These are phyloP conservation scores for Spencermartinsiella ligniputridi DNA, from an alignment of 1,139 yeast species.

Conservation along the genomic window DNA sequence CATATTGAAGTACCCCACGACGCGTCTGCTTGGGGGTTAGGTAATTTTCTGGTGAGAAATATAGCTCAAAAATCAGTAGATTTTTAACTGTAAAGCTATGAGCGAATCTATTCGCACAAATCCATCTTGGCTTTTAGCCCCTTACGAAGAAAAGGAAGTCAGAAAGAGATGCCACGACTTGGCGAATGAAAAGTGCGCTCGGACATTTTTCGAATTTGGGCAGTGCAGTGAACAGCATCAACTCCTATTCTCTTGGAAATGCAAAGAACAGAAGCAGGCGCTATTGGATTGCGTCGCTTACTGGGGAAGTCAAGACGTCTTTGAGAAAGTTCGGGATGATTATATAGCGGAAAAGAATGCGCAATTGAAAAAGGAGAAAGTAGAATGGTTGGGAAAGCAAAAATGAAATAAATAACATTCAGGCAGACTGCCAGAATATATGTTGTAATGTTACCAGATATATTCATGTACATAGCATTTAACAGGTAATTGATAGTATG, in stretches of 20 bases:
- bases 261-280: constrained; percentile 53
- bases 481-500: too few relatives aligned
- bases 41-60: too few relatives aligned
- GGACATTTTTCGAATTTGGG: constrained; percentile 42
- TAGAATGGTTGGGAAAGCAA: not conserved
- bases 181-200: constrained; percentile 71
- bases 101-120: constrained; percentile 27
- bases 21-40: too few relatives aligned
- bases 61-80: too few relatives aligned
- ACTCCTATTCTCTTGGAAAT: constrained; percentile 52
- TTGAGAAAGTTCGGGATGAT: constrained; percentile 62
- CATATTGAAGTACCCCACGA: too few relatives aligned
- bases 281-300: constrained; percentile 69
- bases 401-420: too few relatives aligned
- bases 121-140: constrained; percentile 83
- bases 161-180: constrained; percentile 72
- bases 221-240: constrained; percentile 53
- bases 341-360: constrained; percentile 26
- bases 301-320: constrained; percentile 58
- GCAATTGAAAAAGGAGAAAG: constrained; percentile 13
- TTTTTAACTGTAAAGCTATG: constrained; percentile 1
- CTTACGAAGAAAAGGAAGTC: constrained; percentile 78
- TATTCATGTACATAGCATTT: too few relatives aligned
- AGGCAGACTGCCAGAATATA: too few relatives aligned
- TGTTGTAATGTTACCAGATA: too few relatives aligned